Evolutionary conservation across 2,329 filamentous ascomycete species (phyloP).

Genomic region (Hypoxylon sp.): DNA sequence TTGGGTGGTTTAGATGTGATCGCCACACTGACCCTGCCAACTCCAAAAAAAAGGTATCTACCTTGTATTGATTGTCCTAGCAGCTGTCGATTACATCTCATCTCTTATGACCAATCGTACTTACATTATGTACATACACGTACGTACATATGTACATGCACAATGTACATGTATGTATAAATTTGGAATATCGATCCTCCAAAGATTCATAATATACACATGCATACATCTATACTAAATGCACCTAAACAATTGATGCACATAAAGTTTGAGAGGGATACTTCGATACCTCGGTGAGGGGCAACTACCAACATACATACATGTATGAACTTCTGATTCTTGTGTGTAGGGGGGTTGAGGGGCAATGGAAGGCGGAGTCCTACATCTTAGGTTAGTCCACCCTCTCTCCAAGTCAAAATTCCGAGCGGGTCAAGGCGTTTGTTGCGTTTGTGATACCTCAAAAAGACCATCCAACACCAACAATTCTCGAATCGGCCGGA

Average conservation of each 20-base stretch:
- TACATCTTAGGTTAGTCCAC: background rate
- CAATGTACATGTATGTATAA: background rate
- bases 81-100: background rate
- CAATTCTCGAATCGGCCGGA: conserved; percentile 14
- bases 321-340: conserved; percentile 6
- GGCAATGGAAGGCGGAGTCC: conserved; percentile 19
- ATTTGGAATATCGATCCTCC: background rate
- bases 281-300: conserved; percentile 26
- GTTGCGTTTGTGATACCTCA: conserved; percentile 22
- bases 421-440: conserved; percentile 15
- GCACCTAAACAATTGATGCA: too few relatives aligned
- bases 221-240: background rate
- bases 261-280: background rate
- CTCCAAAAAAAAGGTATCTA: conserved; percentile 18
- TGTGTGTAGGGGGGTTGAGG: conserved; percentile 28
- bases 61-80: background rate
- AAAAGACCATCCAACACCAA: conserved; percentile 15
- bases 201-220: background rate
- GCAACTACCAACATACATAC: conserved; percentile 13
- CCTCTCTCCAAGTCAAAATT: background rate
- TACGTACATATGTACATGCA: background rate
- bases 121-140: conserved; percentile 4
- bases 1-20: conserved; percentile 47
- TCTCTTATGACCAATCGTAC: conserved; percentile 12
- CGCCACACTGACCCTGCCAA: conserved; percentile 33